Base-by-base conservation (phyloP, 2,329 filamentous ascomycete genomes). In the Paecilomyces fulvus region DNA sequence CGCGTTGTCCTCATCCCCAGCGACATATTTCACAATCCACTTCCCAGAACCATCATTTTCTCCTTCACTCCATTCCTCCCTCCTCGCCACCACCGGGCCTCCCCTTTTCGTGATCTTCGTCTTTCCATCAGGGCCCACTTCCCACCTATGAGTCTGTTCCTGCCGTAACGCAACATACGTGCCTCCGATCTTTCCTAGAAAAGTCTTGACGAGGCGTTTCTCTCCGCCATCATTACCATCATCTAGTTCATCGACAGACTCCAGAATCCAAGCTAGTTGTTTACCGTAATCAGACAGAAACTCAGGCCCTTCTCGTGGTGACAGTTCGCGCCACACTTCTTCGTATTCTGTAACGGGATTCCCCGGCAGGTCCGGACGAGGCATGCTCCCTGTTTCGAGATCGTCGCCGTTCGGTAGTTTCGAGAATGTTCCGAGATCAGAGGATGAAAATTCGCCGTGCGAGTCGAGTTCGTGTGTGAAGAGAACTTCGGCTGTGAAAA, bases 321-420 rank as follows among this genome's bases (percentile, higher is more conserved):
- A 8, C n/a, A 43, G n/a, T 43, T 43, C 37, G 37, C n/a, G 37
- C 37, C 37, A 43, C 9, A 43, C 37, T 43, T 43, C 37, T 12
- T 43, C 37, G 14, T 43, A 43, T 17, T 17, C 37, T 2, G 37
- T 43, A 12, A 43, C n/a, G 14, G 37, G 37, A n/a, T n/a, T 17
- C 7, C 37, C 37, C 9, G 37, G 14, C 17, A 43, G 7, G n/a
- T 43, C n/a, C 14, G 37, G 37, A 17, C 37, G 37, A 21, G 72
- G 65, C 73, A 76, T 76, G 0, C 60, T 61, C 0, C 74, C 74
- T 0, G 64, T 70, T 55, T 76, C 74, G 0, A 76, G 65, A 30
- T 70, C 68, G 50, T 75, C 72, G 1, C 73, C 73, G 52, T 75
- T 75, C 0, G 73, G 68, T 14, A 76, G 64, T 1, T 64, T 58